Evolutionary conservation across 371 early-diverging fungal species (phyloP).

Genomic region (Dichotomocladium elegans): DNA sequence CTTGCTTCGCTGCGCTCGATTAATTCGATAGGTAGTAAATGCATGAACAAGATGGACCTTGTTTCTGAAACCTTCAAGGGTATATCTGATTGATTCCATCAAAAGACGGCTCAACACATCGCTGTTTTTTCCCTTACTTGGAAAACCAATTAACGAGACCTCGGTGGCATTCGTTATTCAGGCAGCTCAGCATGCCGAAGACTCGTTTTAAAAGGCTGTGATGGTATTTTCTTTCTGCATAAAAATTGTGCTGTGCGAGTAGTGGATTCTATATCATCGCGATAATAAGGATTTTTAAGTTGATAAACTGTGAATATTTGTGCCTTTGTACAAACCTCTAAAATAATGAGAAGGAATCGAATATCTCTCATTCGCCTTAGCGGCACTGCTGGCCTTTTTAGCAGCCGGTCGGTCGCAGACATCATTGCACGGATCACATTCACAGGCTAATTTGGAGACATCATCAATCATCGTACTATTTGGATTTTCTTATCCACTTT

Average conservation of each 20-base stretch:
- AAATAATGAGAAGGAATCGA: constrained; percentile 74
- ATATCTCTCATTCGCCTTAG: constrained; percentile 56
- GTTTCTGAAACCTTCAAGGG: constrained; percentile 58
- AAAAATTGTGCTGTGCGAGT: constrained; percentile 60
- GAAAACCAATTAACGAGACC: constrained; percentile 79
- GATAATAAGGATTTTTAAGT: too few species aligned
- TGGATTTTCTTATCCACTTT: constrained; percentile 19
- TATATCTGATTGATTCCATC: constrained; percentile 38
- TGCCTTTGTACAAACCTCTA: constrained; percentile 58
- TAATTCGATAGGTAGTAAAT: constrained; percentile 77
- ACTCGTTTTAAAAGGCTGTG: constrained; percentile 68
- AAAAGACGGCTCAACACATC: background rate
- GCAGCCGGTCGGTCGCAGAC: constrained; percentile 67
- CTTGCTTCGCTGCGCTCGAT: constrained; percentile 50
- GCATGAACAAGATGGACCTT: constrained; percentile 77
- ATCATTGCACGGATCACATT: constrained; percentile 71
- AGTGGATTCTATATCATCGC: constrained; percentile 56
- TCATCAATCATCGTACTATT: background rate
- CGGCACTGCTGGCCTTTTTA: constrained; percentile 77
- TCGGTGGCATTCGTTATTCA: constrained; percentile 74
- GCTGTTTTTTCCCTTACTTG: constrained; percentile 34
- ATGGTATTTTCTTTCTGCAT: constrained; percentile 66
- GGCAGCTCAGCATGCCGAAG: constrained; percentile 71
- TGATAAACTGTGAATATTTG: background rate
- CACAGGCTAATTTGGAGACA: constrained; percentile 36